Conservation (phyloP, 371 early-diverging fungal genomes). For the Mortierella sp. region DNA sequence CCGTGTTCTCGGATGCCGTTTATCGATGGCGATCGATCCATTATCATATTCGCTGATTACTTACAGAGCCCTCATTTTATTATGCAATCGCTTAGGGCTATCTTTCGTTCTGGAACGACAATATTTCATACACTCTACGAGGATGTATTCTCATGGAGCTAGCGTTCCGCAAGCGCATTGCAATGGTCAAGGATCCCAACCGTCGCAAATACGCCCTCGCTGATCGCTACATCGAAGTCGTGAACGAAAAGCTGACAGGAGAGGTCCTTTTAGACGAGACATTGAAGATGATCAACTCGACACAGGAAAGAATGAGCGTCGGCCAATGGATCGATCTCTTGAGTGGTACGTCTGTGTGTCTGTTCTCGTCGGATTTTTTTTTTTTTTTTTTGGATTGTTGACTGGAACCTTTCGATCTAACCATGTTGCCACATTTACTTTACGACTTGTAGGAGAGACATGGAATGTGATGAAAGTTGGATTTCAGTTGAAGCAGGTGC, state of each 20-base stretch:
- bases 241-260: slow-evolving; percentile 86
- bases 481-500: slow-evolving; percentile 97
- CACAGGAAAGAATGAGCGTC: slow-evolving; percentile 81
- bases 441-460: slow-evolving; percentile 84
- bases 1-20: not conserved
- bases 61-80: not conserved
- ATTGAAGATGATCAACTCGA: slow-evolving; percentile 84
- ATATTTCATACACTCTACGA: slow-evolving; percentile 95
- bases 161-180: slow-evolving; percentile 90
- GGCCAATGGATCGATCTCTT: slow-evolving; percentile 95
- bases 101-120: slow-evolving; percentile 98
- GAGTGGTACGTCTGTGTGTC: slow-evolving; percentile 77
- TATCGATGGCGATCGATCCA: not conserved
- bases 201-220: slow-evolving; percentile 82
- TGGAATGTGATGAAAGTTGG: slow-evolving; percentile 97
- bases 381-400: not conserved
- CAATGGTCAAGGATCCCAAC: slow-evolving; percentile 88
- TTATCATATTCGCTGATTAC: not conserved
- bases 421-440: not conserved
- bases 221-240: slow-evolving; percentile 90
- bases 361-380: slow-evolving; percentile 9
- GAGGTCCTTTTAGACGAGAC: slow-evolving; percentile 98
- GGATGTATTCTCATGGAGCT: slow-evolving; percentile 97
- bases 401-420: not conserved
- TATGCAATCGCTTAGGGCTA: slow-evolving; percentile 75